A percentile compares a stretch with the other conserved stretches of the same genome.
phyloP scores from a whole-genome alignment of 257 asterid genomes.

The Buddleja alternifolia region DNA sequence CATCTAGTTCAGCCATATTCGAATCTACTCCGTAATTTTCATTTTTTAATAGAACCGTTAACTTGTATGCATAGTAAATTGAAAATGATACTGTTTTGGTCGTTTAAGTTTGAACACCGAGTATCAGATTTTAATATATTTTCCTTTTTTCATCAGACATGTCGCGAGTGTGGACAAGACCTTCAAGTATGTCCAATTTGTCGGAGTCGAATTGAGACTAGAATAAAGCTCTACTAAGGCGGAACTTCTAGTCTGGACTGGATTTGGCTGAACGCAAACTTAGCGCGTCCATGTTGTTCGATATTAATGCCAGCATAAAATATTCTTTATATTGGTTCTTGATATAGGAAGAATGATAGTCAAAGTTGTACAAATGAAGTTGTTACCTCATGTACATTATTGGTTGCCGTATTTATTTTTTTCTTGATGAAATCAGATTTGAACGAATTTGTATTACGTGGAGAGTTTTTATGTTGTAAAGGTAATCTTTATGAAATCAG shows the following conservation, averaged over 20 bases:
- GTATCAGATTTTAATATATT: not conserved
- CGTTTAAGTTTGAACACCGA: not conserved
- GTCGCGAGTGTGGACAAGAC: constrained; percentile 74
- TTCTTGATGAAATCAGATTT: too few species aligned
- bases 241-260: too few species aligned
- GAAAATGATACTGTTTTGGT: too few species aligned
- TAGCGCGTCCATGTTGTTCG: constrained; percentile 16
- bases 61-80: too few species aligned
- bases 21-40: too few species aligned
- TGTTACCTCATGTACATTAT: constrained; percentile 5
- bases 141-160: constrained; percentile 54
- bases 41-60: too few species aligned
- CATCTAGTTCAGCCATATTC: too few species aligned
- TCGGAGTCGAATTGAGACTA: constrained; percentile 69
- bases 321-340: constrained; percentile 32
- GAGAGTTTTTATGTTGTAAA: too few species aligned
- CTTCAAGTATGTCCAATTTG: constrained; percentile 80
- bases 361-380: constrained; percentile 20
- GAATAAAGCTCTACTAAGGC: constrained; percentile 78
- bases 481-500: constrained; percentile 8
- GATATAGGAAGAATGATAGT: constrained; percentile 6
- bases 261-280: too few species aligned
- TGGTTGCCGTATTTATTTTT: not conserved
- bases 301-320: constrained; percentile 22
- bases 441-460: too few species aligned